Base-by-base conservation (phyloP, 2,329 filamentous ascomycete species). In the Phialemonium atrogriseum region DNA sequence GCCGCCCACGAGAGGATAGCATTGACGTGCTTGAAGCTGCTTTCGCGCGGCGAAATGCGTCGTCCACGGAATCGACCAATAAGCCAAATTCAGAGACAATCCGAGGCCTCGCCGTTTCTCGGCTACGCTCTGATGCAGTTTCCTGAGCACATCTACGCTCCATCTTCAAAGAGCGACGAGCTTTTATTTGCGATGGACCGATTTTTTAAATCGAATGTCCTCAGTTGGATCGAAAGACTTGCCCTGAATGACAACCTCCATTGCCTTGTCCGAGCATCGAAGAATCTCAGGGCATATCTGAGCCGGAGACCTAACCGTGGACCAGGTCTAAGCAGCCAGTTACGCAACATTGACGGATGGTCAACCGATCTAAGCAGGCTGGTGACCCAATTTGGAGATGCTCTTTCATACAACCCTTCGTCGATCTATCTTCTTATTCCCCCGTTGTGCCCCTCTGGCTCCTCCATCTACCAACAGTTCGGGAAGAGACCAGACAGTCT, bases 341-440 rank as follows among this genome's bases (percentile, higher is more conserved):
- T 51, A 7, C 30, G 30, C n/a, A 32, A 36, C 9, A 30, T 59
- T 1, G 40, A 45, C 19, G 33, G 27, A 7, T 60, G 56, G 55
- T 33, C 47, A 2, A 46, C 39, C 5, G 54, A 58, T 38, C 40
- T 59, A 2, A 46, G 46, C 10, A 44, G 49, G 2, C 30, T 59
- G 4, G 46, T 44, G 0, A 49, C 47, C 3, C 50, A 54, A 22
- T 60, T 60, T 42, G 48, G 44, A 7, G 35, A 37, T 11, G 42
- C 43, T 6, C 36, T 60, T 2, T 12, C 41, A 6, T 23, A 30
- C 7, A 46, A 40, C 4, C 54, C 56, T n/a, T 34, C 40, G 2
- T 47, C 55, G 3, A 57, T 59, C n/a, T 51, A 52, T 35, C 47
- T 40, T 22, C 41, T 56, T 2, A 49, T 59, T n/a, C 55, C 50